Conservation (phyloP, 768 basidiomycete genomes). For the Leccinum obscurum region DNA sequence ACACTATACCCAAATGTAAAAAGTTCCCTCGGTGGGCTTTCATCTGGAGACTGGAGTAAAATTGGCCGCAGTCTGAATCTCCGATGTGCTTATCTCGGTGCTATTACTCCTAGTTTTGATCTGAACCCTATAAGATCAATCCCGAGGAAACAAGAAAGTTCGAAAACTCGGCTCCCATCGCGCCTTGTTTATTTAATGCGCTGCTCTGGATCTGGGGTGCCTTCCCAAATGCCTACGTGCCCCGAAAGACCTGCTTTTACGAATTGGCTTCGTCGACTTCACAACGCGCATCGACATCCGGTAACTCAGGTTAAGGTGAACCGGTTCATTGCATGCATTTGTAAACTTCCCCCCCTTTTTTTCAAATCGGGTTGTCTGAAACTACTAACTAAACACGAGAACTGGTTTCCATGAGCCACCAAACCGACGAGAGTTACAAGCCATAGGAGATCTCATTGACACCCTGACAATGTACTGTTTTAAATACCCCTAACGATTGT, state of each 20-base stretch:
- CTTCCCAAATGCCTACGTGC: slow-evolving; percentile 12
- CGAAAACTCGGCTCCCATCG: slow-evolving; percentile 14
- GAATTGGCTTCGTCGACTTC: slow-evolving; percentile 6
- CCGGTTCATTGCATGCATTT: slow-evolving; percentile 4
- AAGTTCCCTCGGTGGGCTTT: slow-evolving; percentile 6
- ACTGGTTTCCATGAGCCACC: slow-evolving; percentile 20
- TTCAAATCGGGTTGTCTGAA: slow-evolving; percentile 7
- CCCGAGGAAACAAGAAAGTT: slow-evolving; percentile 16
- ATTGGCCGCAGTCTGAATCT: not conserved
- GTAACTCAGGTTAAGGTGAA: slow-evolving; percentile 5
- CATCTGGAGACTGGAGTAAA: slow-evolving; percentile 23
- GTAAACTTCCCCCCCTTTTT: not conserved
- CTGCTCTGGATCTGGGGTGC: slow-evolving; percentile 33
- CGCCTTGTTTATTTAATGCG: slow-evolving; percentile 12
- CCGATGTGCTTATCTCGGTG: slow-evolving; percentile 19
- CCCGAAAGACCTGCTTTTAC: slow-evolving; percentile 3
- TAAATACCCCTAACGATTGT: not conserved
- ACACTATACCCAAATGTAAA: slow-evolving; percentile 6
- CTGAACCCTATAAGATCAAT: slow-evolving; percentile 4
- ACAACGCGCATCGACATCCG: slow-evolving; percentile 5
- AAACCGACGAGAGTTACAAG: not conserved
- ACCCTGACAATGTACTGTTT: not conserved
- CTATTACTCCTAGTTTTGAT: slow-evolving; percentile 8
- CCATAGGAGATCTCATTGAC: not conserved
- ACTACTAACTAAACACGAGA: slow-evolving; percentile 3